phyloP scores from a whole-genome alignment of 495 filamentous ascomycete species.

The Podospora conica region DNA sequence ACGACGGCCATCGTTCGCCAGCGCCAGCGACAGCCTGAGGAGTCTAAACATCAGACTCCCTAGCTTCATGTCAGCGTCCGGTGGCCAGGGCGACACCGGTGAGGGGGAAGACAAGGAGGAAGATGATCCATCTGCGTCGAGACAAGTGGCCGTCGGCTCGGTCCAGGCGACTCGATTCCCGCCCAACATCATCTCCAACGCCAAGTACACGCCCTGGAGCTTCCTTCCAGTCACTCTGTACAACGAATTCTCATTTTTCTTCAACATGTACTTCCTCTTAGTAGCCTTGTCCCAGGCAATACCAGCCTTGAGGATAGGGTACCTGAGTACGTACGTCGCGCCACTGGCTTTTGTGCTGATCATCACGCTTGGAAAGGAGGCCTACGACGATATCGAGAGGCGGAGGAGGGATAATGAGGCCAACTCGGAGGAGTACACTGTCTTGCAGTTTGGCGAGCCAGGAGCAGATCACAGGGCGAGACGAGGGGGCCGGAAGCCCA shows the following conservation, averaged over 20 bases:
- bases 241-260: constrained; percentile 99
- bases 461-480: constrained; percentile 23
- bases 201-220: constrained; percentile 94
- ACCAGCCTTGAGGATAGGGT: constrained; percentile 82
- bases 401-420: constrained; percentile 85
- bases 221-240: constrained; percentile 93
- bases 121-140: constrained; percentile 48
- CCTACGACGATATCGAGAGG: constrained; percentile 84
- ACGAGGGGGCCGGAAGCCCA: constrained; percentile 32
- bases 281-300: constrained; percentile 93
- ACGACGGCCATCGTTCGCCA: constrained; percentile 30
- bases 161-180: constrained; percentile 54
- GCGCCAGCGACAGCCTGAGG: constrained; percentile 31
- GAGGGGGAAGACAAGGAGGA: constrained; percentile 38
- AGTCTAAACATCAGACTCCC: constrained; percentile 42
- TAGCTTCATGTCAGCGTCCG: constrained; percentile 42
- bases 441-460: constrained; percentile 59
- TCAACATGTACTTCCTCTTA: constrained; percentile 97
- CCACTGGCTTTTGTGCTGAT: constrained; percentile 86
- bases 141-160: constrained; percentile 46
- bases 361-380: constrained; percentile 93
- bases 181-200: constrained; percentile 89
- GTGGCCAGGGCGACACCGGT: constrained; percentile 30
- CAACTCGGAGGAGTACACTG: constrained; percentile 84
- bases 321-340: constrained; percentile 88